phyloP scores from a whole-genome alignment of 352 stramenopile species.

The Phytophthora fragariae region DNA sequence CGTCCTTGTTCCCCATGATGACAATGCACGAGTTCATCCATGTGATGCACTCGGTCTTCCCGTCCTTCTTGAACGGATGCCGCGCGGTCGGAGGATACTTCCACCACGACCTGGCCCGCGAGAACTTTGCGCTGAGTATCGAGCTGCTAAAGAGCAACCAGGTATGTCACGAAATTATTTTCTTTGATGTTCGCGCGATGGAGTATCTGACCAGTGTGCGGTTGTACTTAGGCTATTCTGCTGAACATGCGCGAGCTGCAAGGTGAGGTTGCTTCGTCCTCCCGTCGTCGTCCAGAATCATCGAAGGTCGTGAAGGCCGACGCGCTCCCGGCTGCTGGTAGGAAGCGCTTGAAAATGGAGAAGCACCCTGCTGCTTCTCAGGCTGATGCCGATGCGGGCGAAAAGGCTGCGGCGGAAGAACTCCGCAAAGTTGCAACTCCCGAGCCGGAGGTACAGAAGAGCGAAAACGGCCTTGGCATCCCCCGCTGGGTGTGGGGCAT shows the following conservation, averaged over 20 bases:
- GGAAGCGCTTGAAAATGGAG: conserved; percentile 73
- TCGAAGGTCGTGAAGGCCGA: conserved; percentile 60
- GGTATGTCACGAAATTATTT: conserved; percentile 30
- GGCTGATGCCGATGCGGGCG: conserved; percentile 15
- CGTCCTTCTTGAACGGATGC: conserved; percentile 97
- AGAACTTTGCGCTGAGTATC: conserved; percentile 79
- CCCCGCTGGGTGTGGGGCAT: conserved; percentile 75
- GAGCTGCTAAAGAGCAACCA: conserved; percentile 87
- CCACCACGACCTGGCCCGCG: conserved; percentile 67
- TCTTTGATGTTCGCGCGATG: no score
- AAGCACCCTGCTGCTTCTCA: conserved; percentile 45
- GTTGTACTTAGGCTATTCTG: conserved; percentile 62
- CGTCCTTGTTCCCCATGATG: conserved; percentile 77
- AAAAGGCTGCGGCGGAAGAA: conserved; percentile 42
- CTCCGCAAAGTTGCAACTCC: conserved; percentile 58
- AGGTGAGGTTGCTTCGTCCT: conserved; percentile 73
- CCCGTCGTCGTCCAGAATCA: conserved; percentile 53
- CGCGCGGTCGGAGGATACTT: conserved; percentile 95
- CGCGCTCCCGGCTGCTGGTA: conserved; percentile 55
- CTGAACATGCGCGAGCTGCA: conserved; percentile 83
- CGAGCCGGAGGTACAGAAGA: conserved; percentile 56
- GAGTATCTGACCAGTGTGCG: conserved; percentile 1
- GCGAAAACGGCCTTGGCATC: conserved; percentile 51
- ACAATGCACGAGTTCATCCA: conserved; percentile 93
- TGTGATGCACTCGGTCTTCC: conserved; percentile 94